A percentile compares a stretch with the other conserved stretches of the same genome.
phyloP scores from a whole-genome alignment of 495 filamentous ascomycete genomes.

The Parathielavia hyrcaniae region DNA sequence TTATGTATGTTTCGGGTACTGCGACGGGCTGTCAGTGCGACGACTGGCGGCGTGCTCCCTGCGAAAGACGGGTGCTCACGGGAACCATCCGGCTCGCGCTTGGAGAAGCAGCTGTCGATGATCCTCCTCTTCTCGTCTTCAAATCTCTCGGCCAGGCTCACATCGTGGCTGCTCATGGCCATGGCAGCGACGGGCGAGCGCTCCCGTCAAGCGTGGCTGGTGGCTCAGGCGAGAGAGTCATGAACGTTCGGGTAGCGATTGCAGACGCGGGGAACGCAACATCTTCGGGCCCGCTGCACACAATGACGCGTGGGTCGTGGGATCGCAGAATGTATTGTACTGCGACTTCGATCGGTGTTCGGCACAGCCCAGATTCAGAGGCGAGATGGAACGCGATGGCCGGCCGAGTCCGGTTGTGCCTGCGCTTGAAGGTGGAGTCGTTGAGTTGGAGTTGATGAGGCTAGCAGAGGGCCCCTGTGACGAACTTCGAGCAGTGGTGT shows the following conservation, averaged over 20 bases:
- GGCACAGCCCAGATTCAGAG: neutral
- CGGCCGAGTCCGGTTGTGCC: neutral
- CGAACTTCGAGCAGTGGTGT: neutral
- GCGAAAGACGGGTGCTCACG: slow-evolving; percentile 47
- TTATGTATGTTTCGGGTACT: slow-evolving; percentile 96
- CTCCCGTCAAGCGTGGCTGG: slow-evolving; percentile 23
- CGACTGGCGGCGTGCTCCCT: neutral
- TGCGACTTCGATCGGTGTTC: neutral
- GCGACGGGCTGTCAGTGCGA: neutral
- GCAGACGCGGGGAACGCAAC: slow-evolving; percentile 12
- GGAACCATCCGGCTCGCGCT: slow-evolving; percentile 74
- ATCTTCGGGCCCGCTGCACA: neutral
- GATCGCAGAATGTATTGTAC: neutral
- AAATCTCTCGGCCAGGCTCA: slow-evolving; percentile 78
- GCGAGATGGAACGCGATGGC: neutral
- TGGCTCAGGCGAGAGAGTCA: slow-evolving; percentile 17
- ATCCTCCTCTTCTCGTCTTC: slow-evolving; percentile 95
- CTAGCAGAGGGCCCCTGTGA: slow-evolving; percentile 3
- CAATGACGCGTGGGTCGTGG: neutral
- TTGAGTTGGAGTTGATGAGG: slow-evolving; percentile 7
- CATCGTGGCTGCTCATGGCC: slow-evolving; percentile 34
- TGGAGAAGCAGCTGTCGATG: slow-evolving; percentile 83
- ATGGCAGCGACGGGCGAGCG: slow-evolving; percentile 18
- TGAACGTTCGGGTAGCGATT: slow-evolving; percentile 23
- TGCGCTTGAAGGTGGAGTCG: slow-evolving; percentile 5